Conservation (phyloP, 2,329 filamentous ascomycete genomes). For the Cladophialophora carrionii region DNA sequence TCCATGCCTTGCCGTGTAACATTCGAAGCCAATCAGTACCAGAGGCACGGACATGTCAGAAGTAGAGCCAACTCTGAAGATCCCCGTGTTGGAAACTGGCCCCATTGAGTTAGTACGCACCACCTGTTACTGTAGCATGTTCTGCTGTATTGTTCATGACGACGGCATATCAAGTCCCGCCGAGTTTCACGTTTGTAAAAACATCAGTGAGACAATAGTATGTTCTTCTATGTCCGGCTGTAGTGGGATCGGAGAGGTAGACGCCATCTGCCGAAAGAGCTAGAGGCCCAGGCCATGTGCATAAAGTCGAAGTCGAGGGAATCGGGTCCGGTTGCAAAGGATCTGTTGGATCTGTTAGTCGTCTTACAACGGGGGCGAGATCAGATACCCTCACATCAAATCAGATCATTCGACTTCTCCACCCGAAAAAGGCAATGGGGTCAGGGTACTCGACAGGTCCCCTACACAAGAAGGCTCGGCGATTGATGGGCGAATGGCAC, state of each 20-base stretch:
- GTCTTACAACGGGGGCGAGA: neutral
- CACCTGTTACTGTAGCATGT: neutral
- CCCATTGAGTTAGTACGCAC: neutral
- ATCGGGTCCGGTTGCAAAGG: neutral
- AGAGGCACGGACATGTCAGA: neutral
- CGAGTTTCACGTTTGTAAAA: neutral
- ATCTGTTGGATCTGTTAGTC: neutral
- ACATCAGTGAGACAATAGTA: neutral
- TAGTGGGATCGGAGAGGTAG: neutral
- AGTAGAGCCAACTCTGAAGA: neutral
- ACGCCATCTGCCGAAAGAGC: neutral
- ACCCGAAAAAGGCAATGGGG: neutral
- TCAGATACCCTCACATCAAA: neutral
- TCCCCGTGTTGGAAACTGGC: neutral
- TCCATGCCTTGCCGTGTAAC: conserved; percentile 18
- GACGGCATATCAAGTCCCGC: neutral
- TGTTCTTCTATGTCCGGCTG: neutral
- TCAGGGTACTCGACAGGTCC: neutral
- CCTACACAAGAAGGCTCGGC: neutral
- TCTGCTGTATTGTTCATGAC: neutral
- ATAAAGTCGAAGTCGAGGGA: neutral
- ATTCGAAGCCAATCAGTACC: conserved; percentile 4
- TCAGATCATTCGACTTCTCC: neutral
- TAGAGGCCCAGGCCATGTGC: neutral
- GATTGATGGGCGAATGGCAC: neutral